Base-by-base conservation (phyloP, 805 yeast species). In the Kregervanrija fluxuum region DNA sequence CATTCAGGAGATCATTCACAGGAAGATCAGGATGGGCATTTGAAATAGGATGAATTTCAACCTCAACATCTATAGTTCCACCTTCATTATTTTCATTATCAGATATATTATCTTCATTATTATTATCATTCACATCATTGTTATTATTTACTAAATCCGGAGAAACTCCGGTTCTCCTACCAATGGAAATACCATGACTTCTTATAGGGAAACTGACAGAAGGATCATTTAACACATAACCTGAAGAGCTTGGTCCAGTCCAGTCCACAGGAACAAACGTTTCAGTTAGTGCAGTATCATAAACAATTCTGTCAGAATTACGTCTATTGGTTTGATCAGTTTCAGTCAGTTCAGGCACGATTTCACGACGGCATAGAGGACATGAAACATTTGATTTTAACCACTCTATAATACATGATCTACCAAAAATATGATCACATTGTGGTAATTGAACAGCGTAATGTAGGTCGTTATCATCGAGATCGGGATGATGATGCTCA, bases 341-440 rank as follows among this genome's bases (percentile, higher is more conserved):
- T 38, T 54, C 58, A 9, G 52, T 47, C 39, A 51, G 42, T 22
- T 55, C 61, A 12, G 57, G 54, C 8, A 57, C 45, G 4, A 82
- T 68, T 11, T 74, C 69, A 12, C 69, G 67, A 44, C 97, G 77
- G 58, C 98, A 90, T 40, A 90, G 65, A 0, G 98, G 98, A 61
- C 97, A 89, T 2, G 88, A 75, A 8, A 77, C 71, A 53, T 82
- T 78, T 35, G 73, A 65, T 48, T 70, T 71, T 41, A 89, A 73
- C 98, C 98, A 90, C 51, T 82, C 84, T 40, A 69, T 73, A 15
- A 88, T 69, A 65, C 98, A 90, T 15, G 77, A 73, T 50, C 78
- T 71, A 8, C 98, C 97, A 66, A 90, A 90, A 0, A 79, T 59
- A 57, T 90, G 98, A 4, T 75, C 75, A 58, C 98, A 90, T 46